These are phyloP conservation scores for Brassica carinata DNA, from an alignment of 345 rosid genomes.

Conservation along the genomic window DNA sequence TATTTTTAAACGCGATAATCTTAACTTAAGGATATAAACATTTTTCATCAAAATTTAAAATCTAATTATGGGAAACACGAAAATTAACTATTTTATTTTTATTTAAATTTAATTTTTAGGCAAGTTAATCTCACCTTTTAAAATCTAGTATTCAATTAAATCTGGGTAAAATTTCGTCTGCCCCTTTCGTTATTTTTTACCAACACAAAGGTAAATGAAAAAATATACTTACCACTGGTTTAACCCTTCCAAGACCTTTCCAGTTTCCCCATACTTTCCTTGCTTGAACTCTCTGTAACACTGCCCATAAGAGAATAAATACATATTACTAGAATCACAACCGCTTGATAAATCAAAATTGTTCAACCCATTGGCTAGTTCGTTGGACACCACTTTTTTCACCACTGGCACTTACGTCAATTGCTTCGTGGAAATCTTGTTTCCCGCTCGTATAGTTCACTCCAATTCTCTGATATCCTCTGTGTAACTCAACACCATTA, in stretches of 20 bases:
- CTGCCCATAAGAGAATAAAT: slow-evolving; percentile 36
- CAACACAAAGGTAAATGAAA: background rate
- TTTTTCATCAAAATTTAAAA: too few species aligned
- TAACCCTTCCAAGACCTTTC: slow-evolving; percentile 70
- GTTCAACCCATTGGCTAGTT: background rate
- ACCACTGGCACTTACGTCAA: slow-evolving; percentile 49
- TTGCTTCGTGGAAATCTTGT: slow-evolving; percentile 80
- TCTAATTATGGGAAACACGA: too few species aligned
- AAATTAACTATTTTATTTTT: too few species aligned
- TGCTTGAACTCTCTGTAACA: slow-evolving; percentile 64
- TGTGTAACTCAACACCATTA: slow-evolving; percentile 34
- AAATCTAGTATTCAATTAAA: background rate
- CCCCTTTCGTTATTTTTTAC: background rate
- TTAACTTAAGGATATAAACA: too few species aligned
- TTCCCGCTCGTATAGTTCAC: slow-evolving; percentile 74
- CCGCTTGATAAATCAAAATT: background rate
- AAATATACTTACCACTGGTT: slow-evolving; percentile 60
- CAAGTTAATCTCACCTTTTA: too few species aligned
- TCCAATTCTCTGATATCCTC: slow-evolving; percentile 78
- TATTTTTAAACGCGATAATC: too few species aligned
- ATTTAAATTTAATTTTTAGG: too few species aligned
- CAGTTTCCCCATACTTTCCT: slow-evolving; percentile 68
- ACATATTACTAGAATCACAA: background rate
- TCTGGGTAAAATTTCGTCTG: background rate
- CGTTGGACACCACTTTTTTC: background rate